Conservation (phyloP, 1,139 yeast species). For the Kodamaea sp. region DNA sequence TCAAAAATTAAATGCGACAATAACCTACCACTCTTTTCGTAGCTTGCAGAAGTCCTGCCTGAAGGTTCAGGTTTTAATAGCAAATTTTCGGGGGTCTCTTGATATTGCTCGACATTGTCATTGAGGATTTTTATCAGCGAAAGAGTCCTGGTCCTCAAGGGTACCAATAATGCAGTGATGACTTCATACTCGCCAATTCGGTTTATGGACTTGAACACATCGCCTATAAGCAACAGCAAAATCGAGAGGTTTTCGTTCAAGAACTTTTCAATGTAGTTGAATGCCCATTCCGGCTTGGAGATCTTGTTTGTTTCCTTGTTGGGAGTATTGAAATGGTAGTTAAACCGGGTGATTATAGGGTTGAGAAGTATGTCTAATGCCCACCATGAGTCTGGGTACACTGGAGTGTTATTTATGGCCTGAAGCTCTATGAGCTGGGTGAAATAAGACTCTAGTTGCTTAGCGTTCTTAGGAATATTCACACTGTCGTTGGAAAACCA, state of each 20-base stretch:
- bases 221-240: conserved; percentile 35
- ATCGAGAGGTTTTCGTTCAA: conserved; percentile 44
- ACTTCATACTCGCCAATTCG: conserved; percentile 48
- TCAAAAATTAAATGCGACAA: conserved; percentile 65
- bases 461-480: neutral
- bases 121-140: conserved; percentile 30
- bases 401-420: conserved; percentile 29
- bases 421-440: conserved; percentile 39
- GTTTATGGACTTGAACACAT: conserved; percentile 30
- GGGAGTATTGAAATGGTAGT: conserved; percentile 67
- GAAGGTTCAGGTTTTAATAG: neutral
- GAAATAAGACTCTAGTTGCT: conserved; percentile 3
- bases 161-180: conserved; percentile 54
- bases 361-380: conserved; percentile 57
- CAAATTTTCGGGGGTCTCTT: conserved; percentile 10
- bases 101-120: conserved; percentile 22
- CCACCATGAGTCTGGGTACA: conserved; percentile 53
- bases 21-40: conserved; percentile 48
- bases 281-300: conserved; percentile 83
- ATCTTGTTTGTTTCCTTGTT: conserved; percentile 63
- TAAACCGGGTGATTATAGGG: conserved; percentile 62
- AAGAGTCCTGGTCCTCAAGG: conserved; percentile 50
- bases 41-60: conserved; percentile 16
- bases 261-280: conserved; percentile 54
- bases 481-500: conserved; percentile 3